Evolutionary conservation across 768 basidiomycete genomes (phyloP), one percentile per base, ranked within the genome.

Genomic region (Termitomyces titanicus): DNA sequence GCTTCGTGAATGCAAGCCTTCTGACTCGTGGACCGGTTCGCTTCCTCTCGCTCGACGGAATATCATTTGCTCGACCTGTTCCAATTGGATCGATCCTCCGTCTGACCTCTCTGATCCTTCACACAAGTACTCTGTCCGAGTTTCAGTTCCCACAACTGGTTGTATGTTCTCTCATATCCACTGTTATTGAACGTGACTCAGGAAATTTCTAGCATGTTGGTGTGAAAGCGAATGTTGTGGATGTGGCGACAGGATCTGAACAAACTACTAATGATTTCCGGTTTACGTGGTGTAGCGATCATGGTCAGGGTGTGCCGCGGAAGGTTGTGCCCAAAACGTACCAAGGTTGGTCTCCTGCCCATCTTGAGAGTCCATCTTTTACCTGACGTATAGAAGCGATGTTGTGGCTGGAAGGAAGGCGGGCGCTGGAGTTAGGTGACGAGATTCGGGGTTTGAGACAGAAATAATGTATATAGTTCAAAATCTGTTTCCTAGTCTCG

Each of bases 71-170:
- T 43, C 79, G 83, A 27, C 90, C 92, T 0, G 91, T 94, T 0
- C 88, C 90, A 2, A 92, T 93, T 43, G 92, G 91, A 6, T 89
- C 86, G 0, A 88, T 92, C 47, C 79, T 94, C 13, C 81, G 86
- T 3, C 75, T 94, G 35, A 82, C 81, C 1, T 88, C 88, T 1
- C 79, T 83, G 59, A 79, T 93, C 35, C 74, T 88, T 10, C 82
- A 90, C 61, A 77, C 78, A 5, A 80, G 83, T 18, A 61, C 55
- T 22, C 53, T 51, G 4, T 35, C 56, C 0, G 67, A 73, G 3
- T 75, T 79, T n/a, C 61, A 70, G 24, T 54, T 82, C 79, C 61
- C 73, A 82, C n/a, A 73, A 24, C 70, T 83, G 6, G 82, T 88
- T 22, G 88, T 91, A 65, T 63, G 86, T 75, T 11, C 3, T 11